Evolutionary conservation across 306 rosid species (phyloP).

Genomic region (Vigna radiata): DNA sequence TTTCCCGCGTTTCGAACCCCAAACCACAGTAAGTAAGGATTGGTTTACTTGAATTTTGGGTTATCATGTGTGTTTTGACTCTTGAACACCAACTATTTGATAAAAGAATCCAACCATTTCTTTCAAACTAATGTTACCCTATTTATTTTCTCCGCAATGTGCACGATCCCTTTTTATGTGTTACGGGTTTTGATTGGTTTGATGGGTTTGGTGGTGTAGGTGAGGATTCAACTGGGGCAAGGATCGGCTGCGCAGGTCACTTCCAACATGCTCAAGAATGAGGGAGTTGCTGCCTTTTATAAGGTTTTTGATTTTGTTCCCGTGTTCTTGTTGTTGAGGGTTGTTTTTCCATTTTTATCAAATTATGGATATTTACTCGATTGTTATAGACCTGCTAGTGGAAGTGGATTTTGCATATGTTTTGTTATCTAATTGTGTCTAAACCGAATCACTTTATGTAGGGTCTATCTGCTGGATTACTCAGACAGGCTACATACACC

Average conservation of each 20-base stretch:
- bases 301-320: conserved; percentile 60
- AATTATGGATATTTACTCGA: conserved; percentile 31
- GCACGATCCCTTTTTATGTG: background rate
- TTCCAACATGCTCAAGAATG: conserved; percentile 80
- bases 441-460: conserved; percentile 47
- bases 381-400: conserved; percentile 37
- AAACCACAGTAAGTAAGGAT: background rate
- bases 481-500: conserved; percentile 98
- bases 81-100: conserved; percentile 49
- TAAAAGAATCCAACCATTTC: conserved; percentile 31
- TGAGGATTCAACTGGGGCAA: conserved; percentile 98
- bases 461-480: conserved; percentile 97
- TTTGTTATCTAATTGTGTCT: conserved; percentile 31
- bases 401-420: conserved; percentile 12
- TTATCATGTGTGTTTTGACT: too few relatives aligned
- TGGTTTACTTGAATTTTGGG: too few relatives aligned
- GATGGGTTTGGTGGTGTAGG: conserved; percentile 57
- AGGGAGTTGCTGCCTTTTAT: conserved; percentile 85
- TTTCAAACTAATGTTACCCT: background rate
- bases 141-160: conserved; percentile 2
- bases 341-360: conserved; percentile 25
- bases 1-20: background rate
- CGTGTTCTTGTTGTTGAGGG: background rate
- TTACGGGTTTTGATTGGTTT: background rate
- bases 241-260: conserved; percentile 87